Evolutionary conservation across 441 rosid species (phyloP), one percentile per base, ranked within the genome.

Genomic region (Adansonia rubrostipa): DNA sequence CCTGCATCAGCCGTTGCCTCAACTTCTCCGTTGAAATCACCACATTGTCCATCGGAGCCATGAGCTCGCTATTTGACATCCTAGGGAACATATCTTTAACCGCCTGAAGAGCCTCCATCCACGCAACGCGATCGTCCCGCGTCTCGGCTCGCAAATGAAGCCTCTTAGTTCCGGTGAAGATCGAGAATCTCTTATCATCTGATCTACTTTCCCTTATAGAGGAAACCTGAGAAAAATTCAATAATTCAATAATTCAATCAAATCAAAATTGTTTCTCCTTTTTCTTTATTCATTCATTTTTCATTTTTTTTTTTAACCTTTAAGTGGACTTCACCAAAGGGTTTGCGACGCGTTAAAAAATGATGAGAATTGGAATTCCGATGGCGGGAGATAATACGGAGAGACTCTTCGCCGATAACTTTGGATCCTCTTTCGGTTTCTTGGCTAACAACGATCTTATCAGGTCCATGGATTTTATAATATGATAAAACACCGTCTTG

Each of bases 401-500:
- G 64, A 22, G 99, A 94, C 28, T 93, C 98, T 3, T 91, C 98
- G 14, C 98, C 99, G 75, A 93, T 92, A 19, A 94, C 76, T 82
- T 87, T 94, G 54, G 89, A 90, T 70, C 98, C 89, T 81, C 82
- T 90, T 78, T 89, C 96, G 14, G 92, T 92, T 69, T 90, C 99
- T 20, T 85, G 90, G 84, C 85, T 89, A 64, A 94, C 89, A 3
- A 86, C 79, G 76, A 96, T 96, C 86, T 88, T 96, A 82, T 92
- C 89, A 2, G 97, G 96, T 14, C 99, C 98, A 20, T 92, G 98
- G 76, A 94, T 89, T 79, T 92, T 94, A 68, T 89, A 94, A 83
- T 92, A 96, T 50, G 99, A 92, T 83, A 96, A 75, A 44, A 96
- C 97, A 9, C 99, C 98, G 78, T 93, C 97, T 8, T 91, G 93